Conservation (phyloP, 306 rosid genomes). For the Styphnolobium japonicum region DNA sequence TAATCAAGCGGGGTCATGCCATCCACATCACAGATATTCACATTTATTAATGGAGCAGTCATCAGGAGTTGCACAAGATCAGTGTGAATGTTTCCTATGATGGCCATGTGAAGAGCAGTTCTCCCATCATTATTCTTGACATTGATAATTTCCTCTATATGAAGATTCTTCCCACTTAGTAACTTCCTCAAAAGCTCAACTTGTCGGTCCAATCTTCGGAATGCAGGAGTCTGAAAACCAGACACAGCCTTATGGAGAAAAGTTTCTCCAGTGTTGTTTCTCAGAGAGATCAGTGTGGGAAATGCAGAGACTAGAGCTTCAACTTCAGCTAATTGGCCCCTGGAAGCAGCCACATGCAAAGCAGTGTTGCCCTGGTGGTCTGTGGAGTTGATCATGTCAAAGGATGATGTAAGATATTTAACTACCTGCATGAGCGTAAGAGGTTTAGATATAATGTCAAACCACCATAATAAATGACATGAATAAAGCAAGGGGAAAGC, state of each 20-base stretch:
- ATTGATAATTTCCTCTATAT: slow-evolving; percentile 60
- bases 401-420: slow-evolving; percentile 56
- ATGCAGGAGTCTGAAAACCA: slow-evolving; percentile 75
- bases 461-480: neutral
- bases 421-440: slow-evolving; percentile 58
- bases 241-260: slow-evolving; percentile 89
- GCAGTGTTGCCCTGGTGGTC: slow-evolving; percentile 88
- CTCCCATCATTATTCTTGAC: slow-evolving; percentile 65
- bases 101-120: slow-evolving; percentile 88
- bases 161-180: slow-evolving; percentile 46
- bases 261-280: slow-evolving; percentile 75
- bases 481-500: neutral
- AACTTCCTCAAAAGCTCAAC: slow-evolving; percentile 72
- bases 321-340: slow-evolving; percentile 79
- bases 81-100: slow-evolving; percentile 75
- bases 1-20: slow-evolving; percentile 92
- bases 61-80: slow-evolving; percentile 89
- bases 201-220: slow-evolving; percentile 80
- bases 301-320: slow-evolving; percentile 67
- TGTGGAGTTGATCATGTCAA: slow-evolving; percentile 58
- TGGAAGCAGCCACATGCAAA: slow-evolving; percentile 79
- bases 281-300: slow-evolving; percentile 50
- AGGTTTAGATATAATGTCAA: neutral
- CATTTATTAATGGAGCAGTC: slow-evolving; percentile 63
- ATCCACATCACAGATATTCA: slow-evolving; percentile 61